phyloP scores from a whole-genome alignment of 2,329 filamentous ascomycete species.

The Xylariaceae sp. region DNA sequence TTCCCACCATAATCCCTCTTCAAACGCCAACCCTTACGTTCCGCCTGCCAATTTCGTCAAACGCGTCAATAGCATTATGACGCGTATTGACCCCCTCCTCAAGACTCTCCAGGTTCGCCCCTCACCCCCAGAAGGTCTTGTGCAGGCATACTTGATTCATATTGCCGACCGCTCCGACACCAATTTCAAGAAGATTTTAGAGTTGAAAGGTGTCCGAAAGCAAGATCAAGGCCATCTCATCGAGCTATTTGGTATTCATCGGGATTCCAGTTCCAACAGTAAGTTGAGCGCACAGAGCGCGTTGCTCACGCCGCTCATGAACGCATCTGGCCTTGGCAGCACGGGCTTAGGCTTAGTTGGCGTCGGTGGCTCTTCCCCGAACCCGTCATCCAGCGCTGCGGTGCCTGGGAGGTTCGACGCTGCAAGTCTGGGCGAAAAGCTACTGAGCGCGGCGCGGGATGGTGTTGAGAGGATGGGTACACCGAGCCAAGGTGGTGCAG shows the following conservation, averaged over 20 bases:
- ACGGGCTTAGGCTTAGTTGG: conserved; percentile 24
- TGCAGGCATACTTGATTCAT: conserved; percentile 96
- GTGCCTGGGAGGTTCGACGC: conserved; percentile 59
- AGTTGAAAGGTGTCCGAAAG: conserved; percentile 88
- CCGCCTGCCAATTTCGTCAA: conserved; percentile 68
- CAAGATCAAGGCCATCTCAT: conserved; percentile 76
- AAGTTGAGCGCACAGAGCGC: conserved; percentile 67
- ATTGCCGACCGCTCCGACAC: conserved; percentile 88
- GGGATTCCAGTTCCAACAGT: conserved; percentile 67
- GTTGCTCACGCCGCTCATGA: conserved; percentile 64
- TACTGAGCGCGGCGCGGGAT: conserved; percentile 84
- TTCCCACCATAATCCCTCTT: conserved; percentile 51
- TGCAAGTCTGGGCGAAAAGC: conserved; percentile 75
- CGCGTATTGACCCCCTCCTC: conserved; percentile 83
- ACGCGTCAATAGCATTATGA: conserved; percentile 78
- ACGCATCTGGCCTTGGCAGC: conserved; percentile 30
- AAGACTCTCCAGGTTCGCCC: conserved; percentile 95
- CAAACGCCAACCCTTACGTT: conserved; percentile 31
- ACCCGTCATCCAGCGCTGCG: conserved; percentile 26
- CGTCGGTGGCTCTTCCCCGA: conserved; percentile 25
- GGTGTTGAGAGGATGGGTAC: conserved; percentile 75
- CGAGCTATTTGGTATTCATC: conserved; percentile 77
- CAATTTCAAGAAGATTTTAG: conserved; percentile 95
- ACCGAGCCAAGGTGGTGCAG: conserved; percentile 30
- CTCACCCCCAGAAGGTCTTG: conserved; percentile 85